Evolutionary conservation across 2,329 filamentous ascomycete genomes (phyloP), one percentile per base, ranked within the genome.

Genomic region (Didymella lethalis): DNA sequence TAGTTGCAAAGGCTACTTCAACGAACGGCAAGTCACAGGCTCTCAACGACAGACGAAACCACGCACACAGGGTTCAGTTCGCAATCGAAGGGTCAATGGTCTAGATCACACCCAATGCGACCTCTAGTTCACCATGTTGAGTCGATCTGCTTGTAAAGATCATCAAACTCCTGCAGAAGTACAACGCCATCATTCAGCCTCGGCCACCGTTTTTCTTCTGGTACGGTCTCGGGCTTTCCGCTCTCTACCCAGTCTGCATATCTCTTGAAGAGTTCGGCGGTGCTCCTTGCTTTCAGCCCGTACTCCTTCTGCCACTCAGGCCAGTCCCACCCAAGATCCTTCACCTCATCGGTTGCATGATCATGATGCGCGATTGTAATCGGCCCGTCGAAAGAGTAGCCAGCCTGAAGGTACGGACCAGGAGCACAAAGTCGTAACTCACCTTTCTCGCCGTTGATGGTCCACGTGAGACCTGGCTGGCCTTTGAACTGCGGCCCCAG

Each of bases 101-200:
- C 8, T 11, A 38, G 7, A 3, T n/a, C 11, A n/a, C 16, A n/a
- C 12, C 18, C 1, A 7, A 7, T 11, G 3, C 7, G 28, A 4
- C 4, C 5, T 0, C 4, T 40, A 10, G 3, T 23, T 32, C 12
- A 61, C 54, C 61, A 49, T 16, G 47, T 11, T 16, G 44, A n/a
- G 57, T 64, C 64, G 51, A 54, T 62, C 51, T 61, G 54, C 48
- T 48, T 60, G 26, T 64, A 66, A 14, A 68, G 48, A 7, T 20
- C 40, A 7, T 18, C n/a, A 8, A 69, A 61, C 72, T 84, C 77
- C 66, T 78, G 72, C 68, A 84, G 83, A n/a, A 84, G 75, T 62
- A 69, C 36, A 36, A 36, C 16, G 7, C 16, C 32, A n/a, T 36
- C 32, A 7, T n/a, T 16, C 16, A n/a, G 32, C 16, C 32, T 36